A percentile compares a stretch with the other conserved stretches of the same genome.
phyloP scores from a whole-genome alignment of 108 stramenopile genomes.

The Chaetoceros tenuissimus region DNA sequence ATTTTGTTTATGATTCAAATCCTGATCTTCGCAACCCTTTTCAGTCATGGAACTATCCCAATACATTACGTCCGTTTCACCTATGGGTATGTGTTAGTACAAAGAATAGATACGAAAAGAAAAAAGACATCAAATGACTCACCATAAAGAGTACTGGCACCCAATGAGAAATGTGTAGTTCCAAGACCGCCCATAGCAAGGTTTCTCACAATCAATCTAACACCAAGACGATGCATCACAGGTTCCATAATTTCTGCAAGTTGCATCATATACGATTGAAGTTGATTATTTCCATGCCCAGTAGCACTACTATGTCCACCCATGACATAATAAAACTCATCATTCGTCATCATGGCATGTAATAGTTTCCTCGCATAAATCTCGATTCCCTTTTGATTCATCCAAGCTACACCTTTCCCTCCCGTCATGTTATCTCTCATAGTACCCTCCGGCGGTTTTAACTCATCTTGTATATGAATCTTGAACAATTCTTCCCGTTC shows the following conservation, averaged over 20 bases:
- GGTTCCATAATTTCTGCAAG: constrained; percentile 42
- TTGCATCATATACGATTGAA: constrained; percentile 25
- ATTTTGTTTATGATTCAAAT: constrained; percentile 37
- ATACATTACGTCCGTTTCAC: constrained; percentile 24
- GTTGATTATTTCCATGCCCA: constrained; percentile 21
- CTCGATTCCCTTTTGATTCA: constrained; percentile 11
- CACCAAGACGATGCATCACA: constrained; percentile 34
- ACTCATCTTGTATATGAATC: constrained; percentile 4
- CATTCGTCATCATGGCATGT: constrained; percentile 42
- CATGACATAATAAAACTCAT: constrained; percentile 30
- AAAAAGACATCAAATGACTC: too few species aligned
- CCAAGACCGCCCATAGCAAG: constrained; percentile 39
- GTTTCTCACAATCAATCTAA: constrained; percentile 30
- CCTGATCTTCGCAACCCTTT: background rate
- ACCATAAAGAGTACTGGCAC: constrained; percentile 24
- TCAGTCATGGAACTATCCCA: constrained; percentile 38
- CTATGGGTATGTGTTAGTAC: too few species aligned
- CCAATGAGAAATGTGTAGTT: constrained; percentile 27
- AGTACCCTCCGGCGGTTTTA: constrained; percentile 3
- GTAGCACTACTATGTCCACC: constrained; percentile 18
- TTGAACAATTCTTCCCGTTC: constrained; percentile 17
- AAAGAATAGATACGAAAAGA: too few species aligned
- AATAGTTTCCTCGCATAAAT: constrained; percentile 30
- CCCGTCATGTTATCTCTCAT: constrained; percentile 8
- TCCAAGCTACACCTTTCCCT: constrained; percentile 3